These are phyloP conservation scores for Kalmanozyma brasiliensis DNA, from an alignment of 1,284 basidiomycete species.

Conservation along the genomic window DNA sequence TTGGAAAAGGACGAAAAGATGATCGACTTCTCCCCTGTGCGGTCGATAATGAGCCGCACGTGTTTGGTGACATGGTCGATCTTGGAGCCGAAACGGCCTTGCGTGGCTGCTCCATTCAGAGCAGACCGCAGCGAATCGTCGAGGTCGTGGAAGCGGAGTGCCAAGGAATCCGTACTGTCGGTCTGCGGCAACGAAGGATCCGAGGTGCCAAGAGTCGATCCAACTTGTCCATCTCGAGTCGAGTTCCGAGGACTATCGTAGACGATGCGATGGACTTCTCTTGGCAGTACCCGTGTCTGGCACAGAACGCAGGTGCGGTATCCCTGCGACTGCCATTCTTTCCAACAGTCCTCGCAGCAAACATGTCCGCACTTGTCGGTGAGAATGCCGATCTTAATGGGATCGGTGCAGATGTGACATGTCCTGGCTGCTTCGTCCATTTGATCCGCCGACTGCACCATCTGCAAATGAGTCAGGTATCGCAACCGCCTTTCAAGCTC, in stretches of 20 bases:
- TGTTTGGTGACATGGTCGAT: slow-evolving; percentile 61
- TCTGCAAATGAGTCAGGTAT: slow-evolving; percentile 57
- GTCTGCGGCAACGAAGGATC: too few relatives aligned
- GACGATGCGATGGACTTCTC: slow-evolving; percentile 60
- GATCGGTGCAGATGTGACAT: slow-evolving; percentile 63
- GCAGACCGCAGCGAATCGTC: slow-evolving; percentile 22
- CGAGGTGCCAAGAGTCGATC: too few relatives aligned
- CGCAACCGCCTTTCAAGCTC: slow-evolving; percentile 51
- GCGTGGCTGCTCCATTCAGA: slow-evolving; percentile 29
- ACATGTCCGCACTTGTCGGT: slow-evolving; percentile 61
- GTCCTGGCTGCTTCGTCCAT: slow-evolving; percentile 47
- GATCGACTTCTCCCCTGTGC: slow-evolving; percentile 57
- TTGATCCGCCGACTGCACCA: slow-evolving; percentile 44
- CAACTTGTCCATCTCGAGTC: slow-evolving; percentile 10
- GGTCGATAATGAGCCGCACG: slow-evolving; percentile 42
- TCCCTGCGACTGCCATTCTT: slow-evolving; percentile 57
- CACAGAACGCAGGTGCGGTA: slow-evolving; percentile 59
- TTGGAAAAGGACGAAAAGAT: slow-evolving; percentile 63
- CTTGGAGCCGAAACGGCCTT: slow-evolving; percentile 62
- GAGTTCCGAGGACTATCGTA: slow-evolving; percentile 26
- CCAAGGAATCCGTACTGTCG: slow-evolving; percentile 6
- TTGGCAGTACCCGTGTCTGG: slow-evolving; percentile 50
- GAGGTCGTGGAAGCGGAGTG: slow-evolving; percentile 42
- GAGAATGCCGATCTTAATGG: slow-evolving; percentile 57
- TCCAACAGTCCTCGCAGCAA: slow-evolving; percentile 62